These are phyloP conservation scores for Aspergillus leporis DNA, from an alignment of 495 filamentous ascomycete species.

Conservation along the genomic window DNA sequence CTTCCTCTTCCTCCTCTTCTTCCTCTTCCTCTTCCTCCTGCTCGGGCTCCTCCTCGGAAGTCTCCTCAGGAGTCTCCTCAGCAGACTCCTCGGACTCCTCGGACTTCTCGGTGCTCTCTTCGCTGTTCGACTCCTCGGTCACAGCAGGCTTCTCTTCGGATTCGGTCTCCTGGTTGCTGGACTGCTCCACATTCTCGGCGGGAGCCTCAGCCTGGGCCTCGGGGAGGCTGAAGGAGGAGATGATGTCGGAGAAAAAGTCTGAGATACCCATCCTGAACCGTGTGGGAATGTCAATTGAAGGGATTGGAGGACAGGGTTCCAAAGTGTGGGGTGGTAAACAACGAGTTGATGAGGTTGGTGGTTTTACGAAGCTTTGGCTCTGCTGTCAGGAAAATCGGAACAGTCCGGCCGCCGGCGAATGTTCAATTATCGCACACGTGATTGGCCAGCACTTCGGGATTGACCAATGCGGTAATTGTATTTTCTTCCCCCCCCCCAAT, in stretches of 20 bases:
- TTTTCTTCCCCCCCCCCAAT: neutral
- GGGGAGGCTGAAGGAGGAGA: conserved; percentile 56
- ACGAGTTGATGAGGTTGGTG: conserved; percentile 34
- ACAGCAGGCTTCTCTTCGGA: conserved; percentile 49
- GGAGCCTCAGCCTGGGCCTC: conserved; percentile 64
- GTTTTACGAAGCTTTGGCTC: conserved; percentile 40
- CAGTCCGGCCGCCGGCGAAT: conserved; percentile 45
- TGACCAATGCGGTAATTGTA: conserved; percentile 12
- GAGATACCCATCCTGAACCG: conserved; percentile 59
- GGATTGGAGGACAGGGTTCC: conserved; percentile 25
- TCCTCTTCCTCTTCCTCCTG: conserved; percentile 58
- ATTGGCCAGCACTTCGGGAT: conserved; percentile 32
- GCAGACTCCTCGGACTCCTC: conserved; percentile 48
- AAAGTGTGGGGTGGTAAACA: conserved; percentile 20
- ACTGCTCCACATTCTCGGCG: conserved; percentile 50
- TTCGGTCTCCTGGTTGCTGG: conserved; percentile 53
- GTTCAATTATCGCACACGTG: conserved; percentile 47
- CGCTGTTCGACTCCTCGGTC: conserved; percentile 36
- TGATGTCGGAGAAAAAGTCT: conserved; percentile 64
- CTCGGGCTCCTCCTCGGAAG: conserved; percentile 43
- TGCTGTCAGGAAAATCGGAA: conserved; percentile 48
- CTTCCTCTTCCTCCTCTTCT: conserved; percentile 87
- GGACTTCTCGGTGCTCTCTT: conserved; percentile 35
- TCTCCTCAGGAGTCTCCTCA: conserved; percentile 50
- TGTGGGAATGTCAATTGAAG: conserved; percentile 41